phyloP scores from a whole-genome alignment of 2,329 filamentous ascomycete species.

The Didymella sp. region DNA sequence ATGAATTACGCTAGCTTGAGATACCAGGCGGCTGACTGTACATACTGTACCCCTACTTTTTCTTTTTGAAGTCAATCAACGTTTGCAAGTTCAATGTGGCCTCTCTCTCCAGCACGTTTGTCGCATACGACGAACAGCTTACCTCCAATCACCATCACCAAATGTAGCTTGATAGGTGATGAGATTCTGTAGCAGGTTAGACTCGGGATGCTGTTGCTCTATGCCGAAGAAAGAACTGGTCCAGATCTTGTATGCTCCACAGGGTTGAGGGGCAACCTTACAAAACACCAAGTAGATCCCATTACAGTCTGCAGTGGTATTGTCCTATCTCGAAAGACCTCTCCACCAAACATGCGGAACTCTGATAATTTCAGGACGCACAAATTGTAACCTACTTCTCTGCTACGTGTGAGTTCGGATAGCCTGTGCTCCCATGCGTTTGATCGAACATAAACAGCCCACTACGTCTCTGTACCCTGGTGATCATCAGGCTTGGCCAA shows the following conservation, averaged over 20 bases:
- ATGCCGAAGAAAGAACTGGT: no score
- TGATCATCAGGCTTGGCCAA: conserved; percentile 1
- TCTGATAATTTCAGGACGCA: no score
- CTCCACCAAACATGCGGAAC: no score
- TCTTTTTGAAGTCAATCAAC: conserved; percentile 27
- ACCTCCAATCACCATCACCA: no score
- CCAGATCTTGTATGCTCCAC: no score
- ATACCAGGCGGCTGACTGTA: conserved; percentile 30
- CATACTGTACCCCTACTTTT: conserved; percentile 38
- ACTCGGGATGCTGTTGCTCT: no score
- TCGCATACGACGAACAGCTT: background rate
- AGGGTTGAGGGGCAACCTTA: no score
- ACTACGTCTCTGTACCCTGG: background rate
- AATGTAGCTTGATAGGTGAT: no score
- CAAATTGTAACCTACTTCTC: background rate
- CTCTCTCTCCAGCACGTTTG: background rate
- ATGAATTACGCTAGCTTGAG: conserved; percentile 9
- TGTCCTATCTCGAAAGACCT: no score
- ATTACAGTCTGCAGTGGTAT: no score
- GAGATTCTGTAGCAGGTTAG: no score
- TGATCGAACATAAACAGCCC: background rate
- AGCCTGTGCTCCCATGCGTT: background rate
- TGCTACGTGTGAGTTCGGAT: background rate
- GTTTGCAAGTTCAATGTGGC: conserved; percentile 15
- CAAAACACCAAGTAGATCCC: no score